phyloP scores from a whole-genome alignment of 2,329 filamentous ascomycete genomes.

The Colletotrichum ledebouriae region DNA sequence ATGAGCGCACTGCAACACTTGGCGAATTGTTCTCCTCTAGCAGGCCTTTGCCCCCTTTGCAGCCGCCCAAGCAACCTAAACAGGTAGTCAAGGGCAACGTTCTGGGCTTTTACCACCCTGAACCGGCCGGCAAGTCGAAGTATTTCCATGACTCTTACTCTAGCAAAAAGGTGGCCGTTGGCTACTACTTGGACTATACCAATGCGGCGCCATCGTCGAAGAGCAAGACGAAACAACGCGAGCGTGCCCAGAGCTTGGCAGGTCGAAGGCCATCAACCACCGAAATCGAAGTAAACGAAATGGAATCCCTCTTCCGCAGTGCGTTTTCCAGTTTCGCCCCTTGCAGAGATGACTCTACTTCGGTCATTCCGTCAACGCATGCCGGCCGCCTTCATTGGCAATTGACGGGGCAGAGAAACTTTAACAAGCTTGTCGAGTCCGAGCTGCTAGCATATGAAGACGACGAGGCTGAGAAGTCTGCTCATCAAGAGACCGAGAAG shows the following conservation, averaged over 20 bases:
- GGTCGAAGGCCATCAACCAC: conserved; percentile 69
- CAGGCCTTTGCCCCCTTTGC: conserved; percentile 72
- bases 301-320: conserved; percentile 81
- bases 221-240: conserved; percentile 74
- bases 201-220: conserved; percentile 70
- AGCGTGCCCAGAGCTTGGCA: conserved; percentile 77
- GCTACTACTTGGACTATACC: conserved; percentile 79
- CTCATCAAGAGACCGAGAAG: conserved; percentile 48
- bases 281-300: conserved; percentile 73
- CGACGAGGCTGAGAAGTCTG: conserved; percentile 50
- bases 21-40: conserved; percentile 82
- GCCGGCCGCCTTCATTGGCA: conserved; percentile 84
- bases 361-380: conserved; percentile 76
- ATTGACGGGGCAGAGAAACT: conserved; percentile 74
- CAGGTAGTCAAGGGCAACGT: conserved; percentile 74
- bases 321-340: conserved; percentile 87
- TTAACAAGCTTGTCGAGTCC: conserved; percentile 73
- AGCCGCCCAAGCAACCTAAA: conserved; percentile 80
- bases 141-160: conserved; percentile 73
- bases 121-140: conserved; percentile 67
- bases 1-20: conserved; percentile 72
- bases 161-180: conserved; percentile 73
- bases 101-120: conserved; percentile 67
- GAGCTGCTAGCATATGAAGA: conserved; percentile 60
- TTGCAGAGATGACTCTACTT: conserved; percentile 78